These are phyloP conservation scores for Heliophila coronopifolia DNA, from an alignment of 441 rosid genomes.

Conservation along the genomic window DNA sequence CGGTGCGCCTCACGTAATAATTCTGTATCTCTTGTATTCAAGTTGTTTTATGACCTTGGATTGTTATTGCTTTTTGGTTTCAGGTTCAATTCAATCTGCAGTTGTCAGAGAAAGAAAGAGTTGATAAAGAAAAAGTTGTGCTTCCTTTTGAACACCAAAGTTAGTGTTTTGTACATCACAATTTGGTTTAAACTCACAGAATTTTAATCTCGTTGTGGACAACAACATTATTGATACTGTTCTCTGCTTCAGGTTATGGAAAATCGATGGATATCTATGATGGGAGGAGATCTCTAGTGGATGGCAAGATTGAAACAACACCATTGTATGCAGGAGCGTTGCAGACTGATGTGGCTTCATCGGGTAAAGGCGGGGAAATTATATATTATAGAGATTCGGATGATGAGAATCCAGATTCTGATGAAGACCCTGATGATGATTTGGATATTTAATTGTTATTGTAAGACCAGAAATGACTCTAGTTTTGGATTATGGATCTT, in stretches of 20 bases:
- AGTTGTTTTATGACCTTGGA: slow-evolving; percentile 3
- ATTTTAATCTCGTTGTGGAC: neutral
- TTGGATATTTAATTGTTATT: slow-evolving; percentile 49
- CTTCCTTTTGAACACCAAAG: slow-evolving; percentile 99
- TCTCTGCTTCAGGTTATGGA: slow-evolving; percentile 52
- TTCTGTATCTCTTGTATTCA: neutral
- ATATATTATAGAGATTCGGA: slow-evolving; percentile 90
- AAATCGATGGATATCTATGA: slow-evolving; percentile 71
- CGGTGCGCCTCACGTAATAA: too few relatives aligned
- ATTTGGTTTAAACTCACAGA: neutral
- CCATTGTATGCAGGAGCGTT: slow-evolving; percentile 26
- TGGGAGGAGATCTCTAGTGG: slow-evolving; percentile 56
- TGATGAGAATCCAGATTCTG: slow-evolving; percentile 94
- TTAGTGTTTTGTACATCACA: slow-evolving; percentile 6
- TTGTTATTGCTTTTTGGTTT: slow-evolving; percentile 25
- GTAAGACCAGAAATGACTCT: neutral
- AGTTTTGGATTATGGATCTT: slow-evolving; percentile 9
- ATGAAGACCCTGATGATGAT: slow-evolving; percentile 96
- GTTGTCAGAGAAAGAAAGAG: slow-evolving; percentile 69
- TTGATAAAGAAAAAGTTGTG: slow-evolving; percentile 70
- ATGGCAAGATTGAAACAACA: slow-evolving; percentile 33
- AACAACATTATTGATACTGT: neutral
- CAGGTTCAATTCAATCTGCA: slow-evolving; percentile 82
- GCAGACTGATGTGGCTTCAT: slow-evolving; percentile 29
- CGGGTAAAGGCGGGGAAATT: slow-evolving; percentile 54